Evolutionary conservation across 2,329 filamentous ascomycete genomes (phyloP).

Genomic region (Cryphonectria japonica): DNA sequence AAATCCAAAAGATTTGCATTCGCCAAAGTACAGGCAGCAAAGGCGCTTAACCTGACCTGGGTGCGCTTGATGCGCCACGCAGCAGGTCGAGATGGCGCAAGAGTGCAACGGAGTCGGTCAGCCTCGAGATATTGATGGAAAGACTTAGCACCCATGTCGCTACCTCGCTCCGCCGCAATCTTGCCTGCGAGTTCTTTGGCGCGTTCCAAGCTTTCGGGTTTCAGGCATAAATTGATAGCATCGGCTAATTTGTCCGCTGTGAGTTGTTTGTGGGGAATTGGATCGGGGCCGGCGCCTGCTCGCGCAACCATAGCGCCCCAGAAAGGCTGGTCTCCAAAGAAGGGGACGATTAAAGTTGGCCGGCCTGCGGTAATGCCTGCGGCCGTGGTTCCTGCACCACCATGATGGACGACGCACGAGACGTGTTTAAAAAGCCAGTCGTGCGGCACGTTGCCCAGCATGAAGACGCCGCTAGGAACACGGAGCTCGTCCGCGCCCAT

Average conservation of each 20-base stretch:
- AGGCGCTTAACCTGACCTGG: too few relatives aligned
- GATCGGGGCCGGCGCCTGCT: constrained; percentile 72
- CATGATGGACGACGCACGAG: constrained; percentile 82
- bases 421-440: constrained; percentile 88
- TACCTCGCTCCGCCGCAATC: too few relatives aligned
- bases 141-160: too few relatives aligned
- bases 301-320: constrained; percentile 78
- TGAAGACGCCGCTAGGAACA: constrained; percentile 39
- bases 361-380: constrained; percentile 80
- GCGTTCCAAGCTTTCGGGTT: too few relatives aligned
- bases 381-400: constrained; percentile 84
- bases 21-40: background rate
- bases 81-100: too few relatives aligned
- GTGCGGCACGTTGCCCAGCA: constrained; percentile 74
- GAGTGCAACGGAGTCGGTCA: too few relatives aligned
- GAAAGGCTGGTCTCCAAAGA: constrained; percentile 85
- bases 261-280: constrained; percentile 70
- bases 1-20: too few relatives aligned
- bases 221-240: constrained; percentile 51
- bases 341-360: constrained; percentile 82
- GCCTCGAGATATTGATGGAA: too few relatives aligned
- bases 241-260: constrained; percentile 68
- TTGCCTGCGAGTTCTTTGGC: too few relatives aligned
- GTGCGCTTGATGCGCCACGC: too few relatives aligned
- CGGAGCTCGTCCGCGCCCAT: constrained; percentile 72